Evolutionary conservation across 208 protist genomes (phyloP).

Genomic region (Trypanosoma cruzi): DNA sequence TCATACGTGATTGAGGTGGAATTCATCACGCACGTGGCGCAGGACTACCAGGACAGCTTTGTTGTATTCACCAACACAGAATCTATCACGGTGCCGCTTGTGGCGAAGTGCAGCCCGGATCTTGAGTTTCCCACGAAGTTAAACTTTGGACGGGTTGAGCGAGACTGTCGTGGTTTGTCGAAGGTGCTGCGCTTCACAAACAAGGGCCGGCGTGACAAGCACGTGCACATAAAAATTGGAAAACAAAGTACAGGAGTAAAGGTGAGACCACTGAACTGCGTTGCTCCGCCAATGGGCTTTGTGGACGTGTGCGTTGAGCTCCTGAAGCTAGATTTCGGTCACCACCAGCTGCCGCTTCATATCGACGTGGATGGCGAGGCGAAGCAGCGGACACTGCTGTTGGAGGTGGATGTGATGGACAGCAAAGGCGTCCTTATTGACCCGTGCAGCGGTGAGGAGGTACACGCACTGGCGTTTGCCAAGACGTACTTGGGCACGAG

Average conservation of each 20-base stretch:
- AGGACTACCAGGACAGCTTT: constrained; percentile 81
- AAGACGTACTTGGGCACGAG: constrained; percentile 72
- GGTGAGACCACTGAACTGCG: constrained; percentile 31
- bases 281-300: constrained; percentile 41
- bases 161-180: constrained; percentile 38
- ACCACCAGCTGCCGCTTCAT: constrained; percentile 42
- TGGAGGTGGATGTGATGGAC: constrained; percentile 76
- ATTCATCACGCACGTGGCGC: constrained; percentile 68
- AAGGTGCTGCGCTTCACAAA: constrained; percentile 66
- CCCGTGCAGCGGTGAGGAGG: constrained; percentile 47
- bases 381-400: constrained; percentile 34
- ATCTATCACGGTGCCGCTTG: constrained; percentile 63
- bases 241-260: constrained; percentile 19
- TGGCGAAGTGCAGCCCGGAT: constrained; percentile 60
- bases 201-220: constrained; percentile 60
- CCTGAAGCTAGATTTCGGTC: constrained; percentile 39
- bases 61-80: constrained; percentile 69
- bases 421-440: constrained; percentile 71
- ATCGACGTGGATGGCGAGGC: constrained; percentile 54
- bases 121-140: constrained; percentile 56
- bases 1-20: constrained; percentile 80
- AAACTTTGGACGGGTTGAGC: constrained; percentile 77
- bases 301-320: constrained; percentile 66
- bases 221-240: constrained; percentile 24
- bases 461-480: constrained; percentile 61